Evolutionary conservation across 108 stramenopile genomes (phyloP), one percentile per base, ranked within the genome.

Genomic region (Seminavis robusta): DNA sequence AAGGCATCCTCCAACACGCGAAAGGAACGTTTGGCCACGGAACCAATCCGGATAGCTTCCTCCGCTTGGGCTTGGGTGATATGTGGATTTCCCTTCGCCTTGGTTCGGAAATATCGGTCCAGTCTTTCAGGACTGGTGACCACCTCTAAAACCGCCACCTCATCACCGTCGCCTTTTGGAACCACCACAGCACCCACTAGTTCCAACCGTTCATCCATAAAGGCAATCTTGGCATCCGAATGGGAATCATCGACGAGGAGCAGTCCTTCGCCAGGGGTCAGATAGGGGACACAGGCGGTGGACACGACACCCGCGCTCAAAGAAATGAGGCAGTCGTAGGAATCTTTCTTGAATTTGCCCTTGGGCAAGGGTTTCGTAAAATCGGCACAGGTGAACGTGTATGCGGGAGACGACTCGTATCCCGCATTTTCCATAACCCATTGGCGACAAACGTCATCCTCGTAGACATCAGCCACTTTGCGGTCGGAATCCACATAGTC

Each of bases 221-320:
- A 60, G 28, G 27, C 47, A 6, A 9, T 11, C 21, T 47, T 46
- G 19, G 59, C 59, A 33, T 60, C 59, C 23, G 40, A 24, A 60
- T 60, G 59, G 11, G 47, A 20, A 60, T 60, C 59, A 25, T 46
- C 26, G 5, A 60, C 59, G 15, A 60, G 8, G 21, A 60, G 48
- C 19, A 34, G 8, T n/a, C 59, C 59, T n/a, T n/a, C n/a, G 20
- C 59, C 45, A 36, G 37, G 47, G 34, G 23, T 32, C 11, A 60
- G 23, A 29, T 60, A 60, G 9, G 23, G 19, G 4, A 32, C n/a
- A 60, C 59, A 60, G 7, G 59, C 20, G 8, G 20, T 33, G 7
- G 59, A 36, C 13, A 60, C 28, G 40, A 47, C 39, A 15, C 47
- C 59, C 6, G 47, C 47, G 6, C 27, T 19, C 15, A 33, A n/a